phyloP scores from a whole-genome alignment of 1,139 yeast species.

The Suhomyces choctaworum region DNA sequence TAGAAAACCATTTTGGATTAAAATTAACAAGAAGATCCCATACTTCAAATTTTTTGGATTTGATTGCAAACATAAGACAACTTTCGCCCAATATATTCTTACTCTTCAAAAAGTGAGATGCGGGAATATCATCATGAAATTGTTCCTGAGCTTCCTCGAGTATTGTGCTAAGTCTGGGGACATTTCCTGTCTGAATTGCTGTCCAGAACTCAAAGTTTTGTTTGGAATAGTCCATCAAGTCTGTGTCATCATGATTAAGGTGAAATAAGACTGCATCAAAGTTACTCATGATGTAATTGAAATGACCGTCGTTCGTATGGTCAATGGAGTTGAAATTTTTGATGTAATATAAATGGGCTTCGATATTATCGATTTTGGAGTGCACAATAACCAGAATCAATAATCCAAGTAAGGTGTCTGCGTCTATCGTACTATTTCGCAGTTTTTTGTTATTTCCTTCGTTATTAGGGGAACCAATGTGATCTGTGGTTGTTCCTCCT shows the following conservation, averaged over 20 bases:
- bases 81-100: conserved; percentile 70
- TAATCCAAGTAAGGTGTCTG: conserved; percentile 77
- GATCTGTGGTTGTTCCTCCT: conserved; percentile 10
- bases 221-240: conserved; percentile 45
- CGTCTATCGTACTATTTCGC: conserved; percentile 49
- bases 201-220: conserved; percentile 58
- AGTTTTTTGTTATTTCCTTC: neutral
- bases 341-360: conserved; percentile 65
- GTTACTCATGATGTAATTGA: conserved; percentile 60
- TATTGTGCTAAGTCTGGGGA: conserved; percentile 19
- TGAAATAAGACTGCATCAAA: conserved; percentile 80
- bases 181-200: conserved; percentile 42
- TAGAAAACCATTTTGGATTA: conserved; percentile 49
- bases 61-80: conserved; percentile 54
- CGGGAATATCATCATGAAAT: conserved; percentile 25
- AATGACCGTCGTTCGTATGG: conserved; percentile 34
- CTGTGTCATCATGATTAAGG: conserved; percentile 39
- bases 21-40: conserved; percentile 49
- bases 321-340: conserved; percentile 52
- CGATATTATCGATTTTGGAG: conserved; percentile 58
- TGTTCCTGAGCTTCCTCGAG: conserved; percentile 21
- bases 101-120: conserved; percentile 48
- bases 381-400: conserved; percentile 71
- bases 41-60: conserved; percentile 40
- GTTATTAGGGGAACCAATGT: neutral